Base-by-base conservation (phyloP, 345 rosid genomes). In the Eucalyptus sp. region DNA sequence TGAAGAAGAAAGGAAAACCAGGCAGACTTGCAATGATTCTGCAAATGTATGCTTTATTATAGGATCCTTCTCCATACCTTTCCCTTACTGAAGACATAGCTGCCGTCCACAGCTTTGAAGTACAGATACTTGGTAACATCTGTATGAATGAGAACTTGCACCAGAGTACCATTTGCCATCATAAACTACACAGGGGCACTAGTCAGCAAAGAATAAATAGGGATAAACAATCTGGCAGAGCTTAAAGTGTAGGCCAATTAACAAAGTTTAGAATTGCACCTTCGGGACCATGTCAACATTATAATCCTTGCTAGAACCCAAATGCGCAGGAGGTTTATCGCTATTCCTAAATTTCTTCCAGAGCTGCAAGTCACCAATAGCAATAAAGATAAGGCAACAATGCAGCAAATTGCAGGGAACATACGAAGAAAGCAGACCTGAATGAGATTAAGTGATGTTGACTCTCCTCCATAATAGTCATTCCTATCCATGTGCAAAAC, bases 401-500 rank as follows among this genome's bases (percentile, higher is more conserved):
- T 29, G 33, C 14, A 71, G 15, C 29, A 64, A 49, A 31, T 13
- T 25, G 18, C 31, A 48, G 89, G 58, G 43, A 50, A 43, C 48
- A 27, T 43, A 81, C 13, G 13, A 71, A 87, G 60, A 86, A 90
- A 54, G 44, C 49, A 46, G 89, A 98, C 99, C 99, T 98, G 98
- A 92, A 92, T 91, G 90, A 98, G 99, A 91, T 97, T 98, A 66
- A 98, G 99, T 2, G 99, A 98, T n/a, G 99, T 94, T 87, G 99
- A 96, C 92, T 98, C 99, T 88, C 99, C 99, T 90, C 99, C 99
- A 71, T 96, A 97, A 89, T 98, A 98, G 90, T 96, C 99, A 92
- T 97, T 97, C 90, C 98, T 95, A 91, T 98, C 99, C 99, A 98
- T 98, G 92, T 98, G 99, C 94, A 98, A 96, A 51, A 97, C 99